A percentile compares a stretch with the other conserved stretches of the same genome.
These are phyloP conservation scores for Candida schatavii DNA, from an alignment of 805 yeast species.

Conservation along the genomic window DNA sequence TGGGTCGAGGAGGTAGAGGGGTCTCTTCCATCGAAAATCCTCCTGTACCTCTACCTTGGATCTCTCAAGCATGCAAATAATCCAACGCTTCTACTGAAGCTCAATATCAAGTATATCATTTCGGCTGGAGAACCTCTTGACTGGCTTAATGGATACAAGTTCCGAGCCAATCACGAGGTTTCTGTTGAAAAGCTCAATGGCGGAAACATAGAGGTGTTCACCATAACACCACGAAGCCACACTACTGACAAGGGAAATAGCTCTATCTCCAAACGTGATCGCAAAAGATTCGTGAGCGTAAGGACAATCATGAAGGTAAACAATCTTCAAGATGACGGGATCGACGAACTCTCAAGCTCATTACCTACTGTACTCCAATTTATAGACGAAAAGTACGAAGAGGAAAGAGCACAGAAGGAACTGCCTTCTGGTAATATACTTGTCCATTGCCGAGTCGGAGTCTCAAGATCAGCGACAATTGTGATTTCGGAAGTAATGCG, in stretches of 20 bases:
- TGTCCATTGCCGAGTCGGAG: constrained; percentile 95
- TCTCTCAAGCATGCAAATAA: constrained; percentile 79
- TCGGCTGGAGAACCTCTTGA: constrained; percentile 80
- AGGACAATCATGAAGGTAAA: constrained; percentile 58
- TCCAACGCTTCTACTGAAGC: constrained; percentile 53
- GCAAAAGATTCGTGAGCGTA: constrained; percentile 18
- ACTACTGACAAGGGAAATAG: background rate
- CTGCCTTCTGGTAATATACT: constrained; percentile 46
- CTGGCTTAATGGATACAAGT: constrained; percentile 51
- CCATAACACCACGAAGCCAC: constrained; percentile 22
- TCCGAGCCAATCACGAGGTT: constrained; percentile 23
- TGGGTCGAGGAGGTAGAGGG: constrained; percentile 53
- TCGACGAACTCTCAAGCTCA: constrained; percentile 65
- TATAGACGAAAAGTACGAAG: constrained; percentile 43
- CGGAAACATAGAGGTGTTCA: constrained; percentile 31
- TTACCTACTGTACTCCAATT: constrained; percentile 64
- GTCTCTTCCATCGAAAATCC: constrained; percentile 76
- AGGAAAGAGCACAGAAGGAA: constrained; percentile 17
- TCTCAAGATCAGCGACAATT: constrained; percentile 90
- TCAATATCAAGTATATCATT: constrained; percentile 72
- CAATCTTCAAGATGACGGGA: constrained; percentile 87
- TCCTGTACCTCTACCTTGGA: constrained; percentile 84
- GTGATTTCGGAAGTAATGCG: constrained; percentile 95
- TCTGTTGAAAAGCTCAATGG: constrained; percentile 19
- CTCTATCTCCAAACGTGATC: background rate